Conservation (phyloP, 2,329 filamentous ascomycete genomes). For the Aureobasidium zeae region DNA sequence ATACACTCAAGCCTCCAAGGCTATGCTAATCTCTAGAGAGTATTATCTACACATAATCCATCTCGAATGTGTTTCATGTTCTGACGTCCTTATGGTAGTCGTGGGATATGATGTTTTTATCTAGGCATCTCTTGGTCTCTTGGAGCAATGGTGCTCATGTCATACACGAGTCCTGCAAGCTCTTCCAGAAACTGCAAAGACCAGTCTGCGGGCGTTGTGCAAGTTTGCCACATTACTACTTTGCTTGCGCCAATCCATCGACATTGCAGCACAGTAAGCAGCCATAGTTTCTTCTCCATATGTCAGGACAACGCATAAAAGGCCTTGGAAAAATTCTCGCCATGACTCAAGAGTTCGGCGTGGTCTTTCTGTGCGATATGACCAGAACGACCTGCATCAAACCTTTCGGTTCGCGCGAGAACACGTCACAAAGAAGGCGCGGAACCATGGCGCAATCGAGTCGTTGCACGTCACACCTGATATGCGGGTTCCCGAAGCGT, state of each 20-base stretch:
- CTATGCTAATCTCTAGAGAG: too few relatives aligned
- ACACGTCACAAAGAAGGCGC: neutral
- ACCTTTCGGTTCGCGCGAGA: neutral
- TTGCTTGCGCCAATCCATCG: neutral
- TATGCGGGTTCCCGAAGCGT: slow-evolving; percentile 7
- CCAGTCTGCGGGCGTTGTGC: neutral
- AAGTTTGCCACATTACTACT: neutral
- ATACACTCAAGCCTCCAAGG: too few relatives aligned
- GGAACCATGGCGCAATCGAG: slow-evolving; percentile 9
- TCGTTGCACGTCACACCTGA: neutral
- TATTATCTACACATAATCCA: too few relatives aligned
- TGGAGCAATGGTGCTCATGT: slow-evolving; percentile 1
- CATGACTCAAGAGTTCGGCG: neutral
- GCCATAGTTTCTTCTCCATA: neutral
- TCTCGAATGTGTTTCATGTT: too few relatives aligned
- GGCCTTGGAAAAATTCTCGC: neutral
- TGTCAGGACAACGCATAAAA: slow-evolving; percentile 1
- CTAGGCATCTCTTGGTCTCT: too few relatives aligned
- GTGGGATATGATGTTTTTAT: too few relatives aligned
- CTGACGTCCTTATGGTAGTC: too few relatives aligned
- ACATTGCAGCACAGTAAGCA: slow-evolving; percentile 2
- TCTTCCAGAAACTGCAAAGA: neutral
- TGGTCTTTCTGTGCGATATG: neutral
- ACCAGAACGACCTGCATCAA: neutral
- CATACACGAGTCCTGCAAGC: neutral